These are phyloP conservation scores for Paecilomyces sp. DNA, from an alignment of 2,329 filamentous ascomycete genomes.

Conservation along the genomic window DNA sequence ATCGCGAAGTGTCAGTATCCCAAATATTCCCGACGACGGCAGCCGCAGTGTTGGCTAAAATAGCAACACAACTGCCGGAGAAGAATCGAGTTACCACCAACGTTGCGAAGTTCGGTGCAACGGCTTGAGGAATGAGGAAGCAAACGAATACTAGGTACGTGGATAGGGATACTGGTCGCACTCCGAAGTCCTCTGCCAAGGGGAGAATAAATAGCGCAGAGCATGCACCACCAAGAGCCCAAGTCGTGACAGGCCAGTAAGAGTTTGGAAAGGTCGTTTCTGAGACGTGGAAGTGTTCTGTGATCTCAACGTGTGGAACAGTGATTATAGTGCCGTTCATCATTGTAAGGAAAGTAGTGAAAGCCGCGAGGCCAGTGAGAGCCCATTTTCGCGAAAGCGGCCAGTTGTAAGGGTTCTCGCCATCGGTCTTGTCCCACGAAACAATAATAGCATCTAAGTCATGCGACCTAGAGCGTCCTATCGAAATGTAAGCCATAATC, in stretches of 20 bases:
- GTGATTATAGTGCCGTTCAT: conserved; percentile 35
- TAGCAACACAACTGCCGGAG: conserved; percentile 34
- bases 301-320: conserved; percentile 27
- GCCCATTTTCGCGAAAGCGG: too few relatives aligned
- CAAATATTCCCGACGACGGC: conserved; percentile 24
- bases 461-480: too few relatives aligned
- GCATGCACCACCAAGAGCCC: conserved; percentile 21
- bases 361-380: too few relatives aligned
- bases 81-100: conserved; percentile 38
- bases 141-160: conserved; percentile 32
- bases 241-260: conserved; percentile 26
- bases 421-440: too few relatives aligned
- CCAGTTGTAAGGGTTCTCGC: too few relatives aligned
- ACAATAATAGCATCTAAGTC: too few relatives aligned
- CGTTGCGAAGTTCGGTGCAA: conserved; percentile 41
- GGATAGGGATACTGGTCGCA: conserved; percentile 32
- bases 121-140: conserved; percentile 36
- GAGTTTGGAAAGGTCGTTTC: conserved; percentile 23
- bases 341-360: too few relatives aligned
- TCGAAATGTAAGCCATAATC: too few relatives aligned
- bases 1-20: conserved; percentile 25
- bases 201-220: conserved; percentile 24
- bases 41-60: conserved; percentile 29
- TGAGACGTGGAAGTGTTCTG: conserved; percentile 22
- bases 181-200: conserved; percentile 33